Evolutionary conservation across 345 rosid genomes (phyloP), one percentile per base, ranked within the genome.

Genomic region (Ceriops zippeliana): DNA sequence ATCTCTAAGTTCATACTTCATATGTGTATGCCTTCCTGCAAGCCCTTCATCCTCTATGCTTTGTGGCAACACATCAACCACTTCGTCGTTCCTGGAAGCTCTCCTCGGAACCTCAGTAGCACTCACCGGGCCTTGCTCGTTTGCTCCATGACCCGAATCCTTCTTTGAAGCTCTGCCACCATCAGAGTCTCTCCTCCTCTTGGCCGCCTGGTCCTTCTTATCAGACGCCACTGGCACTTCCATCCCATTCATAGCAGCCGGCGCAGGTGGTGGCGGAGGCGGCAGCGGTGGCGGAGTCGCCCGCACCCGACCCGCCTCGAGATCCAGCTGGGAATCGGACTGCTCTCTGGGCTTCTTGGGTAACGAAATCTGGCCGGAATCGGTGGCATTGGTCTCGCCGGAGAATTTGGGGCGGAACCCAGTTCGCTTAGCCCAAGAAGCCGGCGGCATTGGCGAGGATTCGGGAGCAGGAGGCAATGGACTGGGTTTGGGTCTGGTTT

Each of bases 371-470:
- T 90, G 95, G 20, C 91, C 95, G 66, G 97, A 89, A 58, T 86
- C 86, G 35, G 85, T 67, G 60, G 91, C 95, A 83, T 80, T 91
- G 73, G 93, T 62, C 83, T 91, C 97, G 30, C 98, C 98, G 65
- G 98, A 93, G 88, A 91, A 89, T 73, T 88, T 93, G 53, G 98
- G 97, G 7, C 88, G 92, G 70, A 93, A 93, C 5, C 97, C 97
- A 42, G 96, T 95, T 69, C 86, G 78, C 75, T 91, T 90, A 6
- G 99, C 99, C 99, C 99, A 95, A 0, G 99, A 79, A 68, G 99
- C 82, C 3, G 96, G 96, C 71, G 96, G 91, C 83, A 88, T 68
- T 68, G 95, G 76, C n/a, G 96, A 73, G 1, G 96, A 74, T 22
- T 88, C 98, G 7, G 96, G 91, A 58, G 81, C 67, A 1, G 96